Percentiles rank a stretch among this genome's conserved stretches.
Evolutionary conservation across 495 filamentous ascomycete genomes (phyloP).

Genomic region (Tirmania nivea): DNA sequence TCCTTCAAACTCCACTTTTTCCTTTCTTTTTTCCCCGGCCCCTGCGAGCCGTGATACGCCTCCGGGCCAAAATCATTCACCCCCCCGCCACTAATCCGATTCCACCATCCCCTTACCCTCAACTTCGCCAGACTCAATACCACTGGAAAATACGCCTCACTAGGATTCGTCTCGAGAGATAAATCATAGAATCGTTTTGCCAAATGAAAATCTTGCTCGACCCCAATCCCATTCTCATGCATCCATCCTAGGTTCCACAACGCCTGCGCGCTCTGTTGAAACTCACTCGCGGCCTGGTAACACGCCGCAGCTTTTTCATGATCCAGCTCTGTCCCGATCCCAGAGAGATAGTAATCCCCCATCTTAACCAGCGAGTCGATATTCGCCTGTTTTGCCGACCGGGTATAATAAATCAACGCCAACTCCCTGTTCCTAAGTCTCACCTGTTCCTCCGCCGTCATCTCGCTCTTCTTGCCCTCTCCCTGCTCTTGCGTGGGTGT

Average conservation of each 20-base stretch:
- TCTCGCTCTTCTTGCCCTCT: conserved; percentile 86
- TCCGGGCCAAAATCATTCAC: conserved; percentile 74
- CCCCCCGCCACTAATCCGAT: conserved; percentile 67
- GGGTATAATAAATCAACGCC: conserved; percentile 88
- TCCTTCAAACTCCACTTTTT: conserved; percentile 9
- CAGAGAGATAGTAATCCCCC: conserved; percentile 85
- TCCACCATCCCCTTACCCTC: conserved; percentile 71
- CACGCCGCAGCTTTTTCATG: conserved; percentile 78
- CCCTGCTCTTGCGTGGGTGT: conserved; percentile 85
- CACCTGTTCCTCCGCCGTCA: conserved; percentile 15
- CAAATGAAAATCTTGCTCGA: conserved; percentile 89
- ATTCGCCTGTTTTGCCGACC: conserved; percentile 80
- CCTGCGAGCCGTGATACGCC: neutral
- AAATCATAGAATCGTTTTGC: conserved; percentile 92
- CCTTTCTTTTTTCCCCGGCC: neutral
- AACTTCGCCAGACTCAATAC: conserved; percentile 73
- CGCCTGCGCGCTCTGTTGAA: conserved; percentile 75
- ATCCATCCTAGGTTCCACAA: conserved; percentile 98
- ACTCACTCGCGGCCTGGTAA: conserved; percentile 79
- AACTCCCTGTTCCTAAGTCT: conserved; percentile 22
- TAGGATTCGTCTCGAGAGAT: conserved; percentile 59
- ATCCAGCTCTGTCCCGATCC: conserved; percentile 51
- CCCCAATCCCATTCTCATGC: conserved; percentile 90
- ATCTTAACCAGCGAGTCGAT: conserved; percentile 91
- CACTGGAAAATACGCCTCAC: conserved; percentile 87